Evolutionary conservation across 2,329 filamentous ascomycete genomes (phyloP), one percentile per base, ranked within the genome.

Genomic region (Diaporthe vaccinii): DNA sequence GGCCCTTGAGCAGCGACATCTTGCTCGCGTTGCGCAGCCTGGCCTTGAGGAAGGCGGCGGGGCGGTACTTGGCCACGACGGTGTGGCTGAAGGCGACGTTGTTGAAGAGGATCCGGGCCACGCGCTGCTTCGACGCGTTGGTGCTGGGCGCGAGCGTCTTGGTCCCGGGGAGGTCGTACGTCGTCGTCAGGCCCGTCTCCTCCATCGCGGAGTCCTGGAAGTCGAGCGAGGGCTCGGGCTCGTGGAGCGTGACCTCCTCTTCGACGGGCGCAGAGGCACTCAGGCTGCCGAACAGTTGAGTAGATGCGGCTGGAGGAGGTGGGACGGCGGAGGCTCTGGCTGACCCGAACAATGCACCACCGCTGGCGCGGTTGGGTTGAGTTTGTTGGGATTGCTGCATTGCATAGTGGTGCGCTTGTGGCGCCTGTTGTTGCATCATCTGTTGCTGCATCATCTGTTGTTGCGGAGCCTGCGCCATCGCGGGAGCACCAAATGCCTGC

Each of bases 51-150:
- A 91, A 92, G 1, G 91, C 91, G 4, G 85, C 88, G 3, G 89
- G 86, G 74, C 89, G 88, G 78, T 91, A 88, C 82, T 93, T 93
- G 73, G 91, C 88, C 4, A 93, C 87, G 46, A 91, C 81, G 67
- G 90, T 89, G 81, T 91, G 88, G 59, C 86, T 87, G 81, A 92
- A 91, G 46, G 82, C 77, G 41, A 92, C 84, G 73, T 85, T 84
- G 34, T 84, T 80, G 76, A 92, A 89, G 14, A 83, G 80, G 62
- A 92, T 82, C 65, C 89, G 87, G 1, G 89, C 88, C 62, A 93
- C 89, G 51, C 91, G 90, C 81, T 93, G 91, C 81, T 91, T 90
- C 25, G 86, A 87, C 0, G 86, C 83, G 0, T 85, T 87, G 41
- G 85, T 83, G 22, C 86, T 87, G 1, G 91, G 89, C 0, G 84